Base-by-base conservation (phyloP, 345 rosid genomes). In the Lumnitzera littorea region DNA sequence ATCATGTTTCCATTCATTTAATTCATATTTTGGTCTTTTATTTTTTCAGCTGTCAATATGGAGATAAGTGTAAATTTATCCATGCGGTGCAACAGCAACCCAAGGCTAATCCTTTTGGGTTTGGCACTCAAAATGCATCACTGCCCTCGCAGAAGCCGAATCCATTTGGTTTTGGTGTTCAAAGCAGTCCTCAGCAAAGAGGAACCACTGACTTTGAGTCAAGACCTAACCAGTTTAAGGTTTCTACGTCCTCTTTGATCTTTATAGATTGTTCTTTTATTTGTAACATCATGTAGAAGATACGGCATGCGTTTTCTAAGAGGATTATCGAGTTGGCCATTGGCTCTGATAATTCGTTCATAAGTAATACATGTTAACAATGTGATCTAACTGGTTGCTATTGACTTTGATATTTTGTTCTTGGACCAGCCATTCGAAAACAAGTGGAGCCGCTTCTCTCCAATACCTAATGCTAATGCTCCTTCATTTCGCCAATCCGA, bases 111-210 rank as follows among this genome's bases (percentile, higher is more conserved):
- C 61, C 77, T 23, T 82, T 76, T 69, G 91, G 84, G n/a, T 87
- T 80, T 64, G 91, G 85, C 50, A 11, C 80, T 16, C 79, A 65
- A 48, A 24, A 57, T 2, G 69, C 59, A 54, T 60, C 70, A 16
- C 67, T 69, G 56, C 67, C 62, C 60, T 85, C 77, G 23, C 86
- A 68, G 31, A 81, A 70, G 55, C 72, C 77, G 0, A 86, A 84
- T 43, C 86, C 91, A 46, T 89, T 81, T 58, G 96, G 96, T 52
- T 84, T 87, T 64, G 96, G 95, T 70, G 91, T 82, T 61, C 82
- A 76, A 73, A 46, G 55, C 64, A 65, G 48, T 56, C 52, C 61
- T 76, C 85, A 68, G 67, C 67, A 77, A 15, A 80, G 63, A 70
- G 68, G 61, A 29, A 29, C 65, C 46, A 65, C 63, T 52, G 69